Conservation (phyloP, 2,329 filamentous ascomycete species). For the Pyrenophora graminea region DNA sequence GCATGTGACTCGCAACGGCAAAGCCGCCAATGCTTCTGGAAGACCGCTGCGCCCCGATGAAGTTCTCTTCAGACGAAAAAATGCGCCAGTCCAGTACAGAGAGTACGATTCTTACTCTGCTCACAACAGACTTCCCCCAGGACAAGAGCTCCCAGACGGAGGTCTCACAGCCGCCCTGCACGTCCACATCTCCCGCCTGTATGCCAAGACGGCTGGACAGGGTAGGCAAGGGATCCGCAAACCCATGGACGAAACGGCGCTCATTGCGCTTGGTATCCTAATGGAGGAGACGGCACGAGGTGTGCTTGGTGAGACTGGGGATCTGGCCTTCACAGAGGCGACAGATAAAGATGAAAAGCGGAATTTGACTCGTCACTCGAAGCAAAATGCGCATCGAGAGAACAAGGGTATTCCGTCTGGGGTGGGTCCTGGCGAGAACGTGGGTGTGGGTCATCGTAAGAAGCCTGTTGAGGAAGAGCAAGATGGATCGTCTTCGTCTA, state of each 20-base stretch:
- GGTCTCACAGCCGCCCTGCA: slow-evolving; percentile 73
- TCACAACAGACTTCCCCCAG: slow-evolving; percentile 60
- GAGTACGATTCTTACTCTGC: slow-evolving; percentile 75
- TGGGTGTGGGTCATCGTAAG: too few relatives aligned
- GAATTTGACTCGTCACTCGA: too few relatives aligned
- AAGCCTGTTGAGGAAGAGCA: too few relatives aligned
- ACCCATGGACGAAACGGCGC: slow-evolving; percentile 77
- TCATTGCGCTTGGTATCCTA: slow-evolving; percentile 74
- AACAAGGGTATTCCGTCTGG: too few relatives aligned
- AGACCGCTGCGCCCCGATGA: slow-evolving; percentile 67
- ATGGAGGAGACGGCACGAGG: slow-evolving; percentile 71
- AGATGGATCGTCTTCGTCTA: background rate
- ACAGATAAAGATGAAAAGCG: slow-evolving; percentile 32
- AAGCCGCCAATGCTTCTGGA: slow-evolving; percentile 37
- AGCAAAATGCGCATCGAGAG: background rate
- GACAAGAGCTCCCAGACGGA: slow-evolving; percentile 64
- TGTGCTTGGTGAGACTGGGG: slow-evolving; percentile 66
- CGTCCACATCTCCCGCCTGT: slow-evolving; percentile 69
- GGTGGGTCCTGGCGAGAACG: too few relatives aligned
- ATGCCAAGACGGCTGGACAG: slow-evolving; percentile 46
- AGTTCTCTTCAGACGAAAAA: slow-evolving; percentile 67
- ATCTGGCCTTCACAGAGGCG: slow-evolving; percentile 71
- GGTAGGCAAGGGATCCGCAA: slow-evolving; percentile 49
- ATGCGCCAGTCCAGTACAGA: slow-evolving; percentile 68
- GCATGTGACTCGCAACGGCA: slow-evolving; percentile 45